phyloP scores from a whole-genome alignment of 2,329 filamentous ascomycete genomes.

The Leptographium radiaticola region DNA sequence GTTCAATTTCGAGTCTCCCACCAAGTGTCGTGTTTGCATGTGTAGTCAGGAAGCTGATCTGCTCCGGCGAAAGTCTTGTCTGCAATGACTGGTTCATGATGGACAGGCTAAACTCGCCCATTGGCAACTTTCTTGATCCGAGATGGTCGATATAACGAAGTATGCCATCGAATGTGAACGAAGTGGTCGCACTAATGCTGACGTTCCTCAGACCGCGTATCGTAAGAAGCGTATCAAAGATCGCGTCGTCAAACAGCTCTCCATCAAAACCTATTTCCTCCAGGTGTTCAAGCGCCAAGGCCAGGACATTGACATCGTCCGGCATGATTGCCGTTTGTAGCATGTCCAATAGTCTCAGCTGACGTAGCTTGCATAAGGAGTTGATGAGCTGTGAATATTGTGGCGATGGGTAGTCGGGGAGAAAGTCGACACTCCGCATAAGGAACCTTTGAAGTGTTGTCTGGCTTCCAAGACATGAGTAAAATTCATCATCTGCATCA shows the following conservation, averaged over 20 bases:
- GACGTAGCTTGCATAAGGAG: slow-evolving; percentile 34
- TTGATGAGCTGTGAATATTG: slow-evolving; percentile 20
- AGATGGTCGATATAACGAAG: slow-evolving; percentile 26
- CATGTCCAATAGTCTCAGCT: slow-evolving; percentile 40
- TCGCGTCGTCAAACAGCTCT: slow-evolving; percentile 32
- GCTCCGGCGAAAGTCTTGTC: slow-evolving; percentile 14
- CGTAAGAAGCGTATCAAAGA: slow-evolving; percentile 22
- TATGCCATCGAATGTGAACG: slow-evolving; percentile 39
- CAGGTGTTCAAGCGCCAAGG: slow-evolving; percentile 29
- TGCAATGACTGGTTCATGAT: slow-evolving; percentile 21
- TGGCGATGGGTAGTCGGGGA: slow-evolving; percentile 14
- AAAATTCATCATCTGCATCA: slow-evolving; percentile 36
- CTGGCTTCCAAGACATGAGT: slow-evolving; percentile 37
- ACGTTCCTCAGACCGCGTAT: slow-evolving; percentile 37
- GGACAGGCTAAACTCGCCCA: slow-evolving; percentile 18
- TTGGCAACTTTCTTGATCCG: slow-evolving; percentile 7
- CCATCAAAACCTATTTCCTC: slow-evolving; percentile 45
- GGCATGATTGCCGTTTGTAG: slow-evolving; percentile 35
- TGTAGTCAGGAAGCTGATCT: slow-evolving; percentile 15
- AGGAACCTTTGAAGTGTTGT: slow-evolving; percentile 23
- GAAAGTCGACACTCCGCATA: slow-evolving; percentile 11
- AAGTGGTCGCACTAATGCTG: slow-evolving; percentile 39
- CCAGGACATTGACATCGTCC: slow-evolving; percentile 34
- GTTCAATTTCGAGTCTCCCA: slow-evolving; percentile 21
- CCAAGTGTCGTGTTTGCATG: slow-evolving; percentile 15